A percentile compares a stretch with the other conserved stretches of the same genome.
phyloP scores from a whole-genome alignment of 306 rosid genomes.

The Sphenostylis stenocarpa region DNA sequence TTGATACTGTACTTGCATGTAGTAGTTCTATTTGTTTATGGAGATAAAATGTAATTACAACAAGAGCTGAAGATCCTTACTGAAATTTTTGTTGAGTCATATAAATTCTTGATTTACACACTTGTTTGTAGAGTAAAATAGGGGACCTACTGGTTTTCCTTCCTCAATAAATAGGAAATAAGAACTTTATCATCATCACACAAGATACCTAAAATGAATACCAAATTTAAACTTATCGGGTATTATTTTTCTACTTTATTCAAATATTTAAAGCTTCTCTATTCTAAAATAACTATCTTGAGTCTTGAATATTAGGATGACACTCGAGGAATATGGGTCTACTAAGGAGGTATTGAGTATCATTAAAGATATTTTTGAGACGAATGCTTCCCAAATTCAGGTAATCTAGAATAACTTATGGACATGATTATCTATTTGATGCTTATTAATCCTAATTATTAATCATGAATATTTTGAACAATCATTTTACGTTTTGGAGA shows the following conservation, averaged over 20 bases:
- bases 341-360: constrained; percentile 51
- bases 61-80: neutral
- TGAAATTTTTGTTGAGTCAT: neutral
- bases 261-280: neutral
- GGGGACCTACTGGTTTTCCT: neutral
- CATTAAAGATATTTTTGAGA: constrained; percentile 53
- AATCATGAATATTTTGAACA: neutral
- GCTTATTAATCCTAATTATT: constrained; percentile 18
- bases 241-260: neutral
- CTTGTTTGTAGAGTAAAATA: neutral
- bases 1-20: constrained; percentile 24
- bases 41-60: neutral
- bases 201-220: neutral
- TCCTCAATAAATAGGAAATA: neutral
- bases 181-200: neutral
- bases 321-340: constrained; percentile 56
- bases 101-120: neutral
- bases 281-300: constrained; percentile 7
- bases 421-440: constrained; percentile 13
- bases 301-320: constrained; percentile 57
- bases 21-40: neutral
- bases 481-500: constrained; percentile 10
- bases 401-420: constrained; percentile 41
- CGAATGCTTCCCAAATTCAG: constrained; percentile 53
- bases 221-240: neutral